phyloP scores from a whole-genome alignment of 371 early-diverging fungal species.

The Actinomortierella ambigua region DNA sequence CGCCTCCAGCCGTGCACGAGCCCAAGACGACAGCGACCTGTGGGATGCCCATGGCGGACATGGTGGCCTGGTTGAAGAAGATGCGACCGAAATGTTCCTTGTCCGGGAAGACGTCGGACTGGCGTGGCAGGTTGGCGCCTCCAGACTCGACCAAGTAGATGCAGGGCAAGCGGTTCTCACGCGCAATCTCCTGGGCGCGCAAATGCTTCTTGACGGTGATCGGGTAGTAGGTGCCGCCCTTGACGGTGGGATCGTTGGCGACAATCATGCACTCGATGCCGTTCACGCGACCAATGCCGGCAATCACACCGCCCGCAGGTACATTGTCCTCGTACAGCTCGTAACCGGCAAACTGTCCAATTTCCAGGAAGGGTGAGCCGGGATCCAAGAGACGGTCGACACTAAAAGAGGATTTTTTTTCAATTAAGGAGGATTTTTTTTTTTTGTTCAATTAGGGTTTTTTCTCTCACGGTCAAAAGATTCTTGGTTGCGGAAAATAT shows the following conservation, averaged over 20 bases:
- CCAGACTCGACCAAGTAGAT: slow-evolving; percentile 97
- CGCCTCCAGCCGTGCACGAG: slow-evolving; percentile 98
- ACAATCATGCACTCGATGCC: slow-evolving; percentile 97
- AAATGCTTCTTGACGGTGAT: slow-evolving; percentile 97
- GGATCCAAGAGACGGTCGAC: slow-evolving; percentile 87
- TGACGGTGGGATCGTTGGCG: slow-evolving; percentile 93
- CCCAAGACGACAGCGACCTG: slow-evolving; percentile 98
- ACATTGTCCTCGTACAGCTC: slow-evolving; percentile 89
- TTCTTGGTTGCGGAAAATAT: neutral
- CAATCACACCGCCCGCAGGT: slow-evolving; percentile 94
- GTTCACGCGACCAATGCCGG: slow-evolving; percentile 95
- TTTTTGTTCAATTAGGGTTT: neutral
- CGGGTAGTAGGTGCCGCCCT: slow-evolving; percentile 98
- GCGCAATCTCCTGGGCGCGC: slow-evolving; percentile 97
- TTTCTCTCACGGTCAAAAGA: slow-evolving; percentile 1
- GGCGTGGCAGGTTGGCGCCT: slow-evolving; percentile 96
- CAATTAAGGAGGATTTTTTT: neutral
- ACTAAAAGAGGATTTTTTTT: slow-evolving; percentile 42
- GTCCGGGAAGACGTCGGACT: slow-evolving; percentile 97
- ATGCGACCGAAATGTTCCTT: slow-evolving; percentile 98
- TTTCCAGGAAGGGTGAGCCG: slow-evolving; percentile 93
- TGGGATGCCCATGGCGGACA: slow-evolving; percentile 91
- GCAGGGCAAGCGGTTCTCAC: slow-evolving; percentile 94
- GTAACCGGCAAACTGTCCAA: slow-evolving; percentile 94
- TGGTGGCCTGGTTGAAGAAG: slow-evolving; percentile 94